phyloP scores from a whole-genome alignment of 306 rosid species.

The Phaseolus lunatus region DNA sequence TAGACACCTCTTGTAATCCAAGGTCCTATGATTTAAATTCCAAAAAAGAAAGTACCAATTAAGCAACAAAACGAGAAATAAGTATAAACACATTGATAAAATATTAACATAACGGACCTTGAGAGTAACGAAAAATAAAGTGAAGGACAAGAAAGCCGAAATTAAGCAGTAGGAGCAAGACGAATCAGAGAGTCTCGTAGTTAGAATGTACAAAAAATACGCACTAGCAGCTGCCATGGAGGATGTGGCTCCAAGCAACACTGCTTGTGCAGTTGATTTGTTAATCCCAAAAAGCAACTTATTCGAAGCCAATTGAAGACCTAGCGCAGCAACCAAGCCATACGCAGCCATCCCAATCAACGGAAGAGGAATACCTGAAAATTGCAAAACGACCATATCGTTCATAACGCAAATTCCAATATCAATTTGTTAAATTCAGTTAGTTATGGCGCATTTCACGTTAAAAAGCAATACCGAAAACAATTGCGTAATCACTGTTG shows the following conservation, averaged over 20 bases:
- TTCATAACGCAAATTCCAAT: background rate
- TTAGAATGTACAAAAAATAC: slow-evolving; percentile 77
- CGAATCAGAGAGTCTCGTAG: slow-evolving; percentile 64
- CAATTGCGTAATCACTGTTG: slow-evolving; percentile 76
- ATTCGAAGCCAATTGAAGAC: slow-evolving; percentile 63
- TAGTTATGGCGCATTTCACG: background rate
- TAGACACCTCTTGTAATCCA: slow-evolving; percentile 64
- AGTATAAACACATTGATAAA: background rate
- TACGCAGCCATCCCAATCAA: slow-evolving; percentile 79
- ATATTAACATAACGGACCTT: slow-evolving; percentile 51
- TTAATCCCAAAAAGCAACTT: slow-evolving; percentile 64
- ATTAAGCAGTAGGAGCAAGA: slow-evolving; percentile 78
- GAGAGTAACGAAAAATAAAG: slow-evolving; percentile 62
- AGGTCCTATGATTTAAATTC: slow-evolving; percentile 59
- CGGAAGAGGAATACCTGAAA: slow-evolving; percentile 87
- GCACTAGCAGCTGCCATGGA: slow-evolving; percentile 95
- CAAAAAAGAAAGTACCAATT: slow-evolving; percentile 21
- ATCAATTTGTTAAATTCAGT: background rate
- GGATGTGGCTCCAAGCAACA: slow-evolving; percentile 69
- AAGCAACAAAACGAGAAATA: background rate
- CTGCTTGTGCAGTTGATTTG: slow-evolving; percentile 58
- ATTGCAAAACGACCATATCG: slow-evolving; percentile 37
- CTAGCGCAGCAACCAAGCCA: slow-evolving; percentile 66
- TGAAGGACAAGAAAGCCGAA: slow-evolving; percentile 80
- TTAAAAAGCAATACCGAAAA: slow-evolving; percentile 61